Base-by-base conservation (phyloP, 2,329 filamentous ascomycete species). In the Coleophoma cylindrospora region DNA sequence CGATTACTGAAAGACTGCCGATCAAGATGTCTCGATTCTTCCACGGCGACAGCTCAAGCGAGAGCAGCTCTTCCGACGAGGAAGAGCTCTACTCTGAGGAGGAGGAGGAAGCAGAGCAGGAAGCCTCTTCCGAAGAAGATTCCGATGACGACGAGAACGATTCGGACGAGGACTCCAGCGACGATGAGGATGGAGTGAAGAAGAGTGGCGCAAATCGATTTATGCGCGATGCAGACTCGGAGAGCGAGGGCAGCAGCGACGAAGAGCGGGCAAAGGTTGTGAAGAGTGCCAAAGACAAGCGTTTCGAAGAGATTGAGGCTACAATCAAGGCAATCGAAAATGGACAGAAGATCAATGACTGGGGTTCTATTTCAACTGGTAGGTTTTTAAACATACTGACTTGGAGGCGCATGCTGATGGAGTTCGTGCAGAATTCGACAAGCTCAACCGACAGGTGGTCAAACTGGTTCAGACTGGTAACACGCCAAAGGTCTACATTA, bases 231-330 rank as follows among this genome's bases (percentile, higher is more conserved):
- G 75, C 69, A 34, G 80, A 73, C 12, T 85, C 82, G 52, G 90
- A 94, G 46, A 89, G 86, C 63, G 88, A 91, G 57, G 85, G 91
- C 50, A 83, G 79, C 63, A 91, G 91, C 67, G 91, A 94, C 57
- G 89, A 94, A 57, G 92, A 96, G 58, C 82, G 83, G 59, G 83
- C 86, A 57, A 89, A 86, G 64, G 83, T 94, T 63, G 88, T 97
- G 66, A 96, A 95, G 81, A 96, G 91, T 71, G 91, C 92, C 65
- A 97, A 97, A 74, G 91, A 97, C 77, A 99, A 99, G 81, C 84
- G 94, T 55, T 79, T 90, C 59, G 92, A 96, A 66, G 95, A 97
- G 72, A 79, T 99, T 54, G 92, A 99, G 70, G 81, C 83, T 53
- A 95, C 86, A 40, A 88, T 97, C 65, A 87, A 87, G 70, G 74